Evolutionary conservation across 2,329 filamentous ascomycete genomes (phyloP).

Genomic region (Trichoderma sp.): DNA sequence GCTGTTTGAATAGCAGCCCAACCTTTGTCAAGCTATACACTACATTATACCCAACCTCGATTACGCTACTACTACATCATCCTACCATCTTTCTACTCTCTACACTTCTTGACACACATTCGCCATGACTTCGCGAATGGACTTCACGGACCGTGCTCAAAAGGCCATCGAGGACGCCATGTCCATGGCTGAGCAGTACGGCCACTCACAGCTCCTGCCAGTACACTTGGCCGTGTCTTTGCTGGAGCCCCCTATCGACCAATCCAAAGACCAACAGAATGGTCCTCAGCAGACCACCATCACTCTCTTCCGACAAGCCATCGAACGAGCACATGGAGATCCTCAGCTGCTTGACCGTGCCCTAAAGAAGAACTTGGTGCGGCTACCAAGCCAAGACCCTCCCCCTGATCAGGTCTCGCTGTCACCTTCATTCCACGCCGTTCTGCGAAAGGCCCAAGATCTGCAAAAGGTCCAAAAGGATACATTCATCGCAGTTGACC

Average conservation of each 20-base stretch:
- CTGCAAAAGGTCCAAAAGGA: slow-evolving; percentile 98
- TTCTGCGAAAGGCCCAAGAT: slow-evolving; percentile 81
- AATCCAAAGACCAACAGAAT: slow-evolving; percentile 81
- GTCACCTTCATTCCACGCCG: slow-evolving; percentile 75
- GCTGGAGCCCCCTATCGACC: slow-evolving; percentile 71
- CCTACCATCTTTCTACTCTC: background rate
- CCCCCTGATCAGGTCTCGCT: slow-evolving; percentile 86
- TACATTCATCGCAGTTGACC: slow-evolving; percentile 89
- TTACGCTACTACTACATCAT: background rate
- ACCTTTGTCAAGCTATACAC: background rate
- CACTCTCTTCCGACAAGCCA: slow-evolving; percentile 90
- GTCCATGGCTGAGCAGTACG: slow-evolving; percentile 82
- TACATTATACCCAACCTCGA: background rate
- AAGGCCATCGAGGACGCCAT: slow-evolving; percentile 89
- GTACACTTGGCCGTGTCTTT: slow-evolving; percentile 84
- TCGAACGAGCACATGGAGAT: slow-evolving; percentile 92
- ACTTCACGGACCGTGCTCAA: slow-evolving; percentile 91
- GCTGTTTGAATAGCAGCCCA: slow-evolving; percentile 2
- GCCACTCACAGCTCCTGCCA: slow-evolving; percentile 85
- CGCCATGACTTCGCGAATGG: slow-evolving; percentile 73
- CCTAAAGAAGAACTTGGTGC: slow-evolving; percentile 87
- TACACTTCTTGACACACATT: background rate
- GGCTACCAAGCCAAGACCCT: slow-evolving; percentile 89
- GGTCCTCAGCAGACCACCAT: slow-evolving; percentile 59
- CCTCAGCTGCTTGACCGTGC: slow-evolving; percentile 82